Evolutionary conservation across 108 stramenopile genomes (phyloP), one percentile per base, ranked within the genome.

Genomic region (Epithemia pelagica): DNA sequence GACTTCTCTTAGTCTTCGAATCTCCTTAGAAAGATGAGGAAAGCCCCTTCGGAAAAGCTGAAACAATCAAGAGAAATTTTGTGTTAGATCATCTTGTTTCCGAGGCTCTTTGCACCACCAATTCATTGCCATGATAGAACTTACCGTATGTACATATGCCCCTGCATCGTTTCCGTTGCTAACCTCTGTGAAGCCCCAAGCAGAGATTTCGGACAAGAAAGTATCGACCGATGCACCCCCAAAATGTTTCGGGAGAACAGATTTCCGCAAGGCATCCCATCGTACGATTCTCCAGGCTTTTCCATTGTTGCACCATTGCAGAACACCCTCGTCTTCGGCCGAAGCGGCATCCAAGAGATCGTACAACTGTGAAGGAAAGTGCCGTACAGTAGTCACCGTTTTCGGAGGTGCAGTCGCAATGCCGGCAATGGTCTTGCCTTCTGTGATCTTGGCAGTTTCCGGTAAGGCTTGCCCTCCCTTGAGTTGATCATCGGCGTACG

Each of bases 111-210:
- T n/a, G n/a, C n/a, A n/a, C n/a, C n/a, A n/a, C n/a, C n/a, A n/a
- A n/a, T n/a, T n/a, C n/a, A n/a, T n/a, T n/a, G n/a, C n/a, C n/a
- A n/a, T n/a, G n/a, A n/a, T n/a, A n/a, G 23, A 10, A 76, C 85
- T 70, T 75, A 87, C 85, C 67, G 67, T 65, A 62, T 84, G 73
- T 22, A 58, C 52, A 61, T 80, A 87, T 19, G 82, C 77, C 5
- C 85, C 85, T 27, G 67, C 79, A 72, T 82, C 79, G 19, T 78
- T 30, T 10, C 86, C 86, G 61, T 79, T 65, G 30, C 70, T 70
- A 37, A 77, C 64, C 69, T 87, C 86, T 30, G 79, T 71, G 60
- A 87, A 87, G 53, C 86, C 86, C 82, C 80, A 87, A 0, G 79
- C 76, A 33, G 70, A 62, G 30, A 84, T 25, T 32, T 84, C 72